A percentile compares a stretch with the other conserved stretches of the same genome.
Conservation (phyloP, 1,139 yeast genomes). For the Pneumocystis murina region DNA sequence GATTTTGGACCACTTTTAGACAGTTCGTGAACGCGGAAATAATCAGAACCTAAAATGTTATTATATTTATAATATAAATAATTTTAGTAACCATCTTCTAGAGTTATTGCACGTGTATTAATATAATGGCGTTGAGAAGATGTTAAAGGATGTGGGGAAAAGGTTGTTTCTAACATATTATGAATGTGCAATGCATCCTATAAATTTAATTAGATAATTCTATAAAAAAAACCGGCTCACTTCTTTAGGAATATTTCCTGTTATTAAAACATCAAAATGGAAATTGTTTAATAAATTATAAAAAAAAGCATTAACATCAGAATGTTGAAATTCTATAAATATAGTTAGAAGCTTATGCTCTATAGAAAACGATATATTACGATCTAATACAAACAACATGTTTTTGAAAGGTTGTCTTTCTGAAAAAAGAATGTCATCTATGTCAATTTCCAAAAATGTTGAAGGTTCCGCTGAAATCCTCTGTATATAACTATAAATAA, state of each 20-base stretch:
- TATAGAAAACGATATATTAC: background rate
- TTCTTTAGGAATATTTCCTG: background rate
- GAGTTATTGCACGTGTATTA: background rate
- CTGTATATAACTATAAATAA: no score
- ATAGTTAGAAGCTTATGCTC: background rate
- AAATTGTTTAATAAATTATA: background rate
- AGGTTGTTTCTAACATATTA: background rate
- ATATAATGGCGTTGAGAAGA: background rate
- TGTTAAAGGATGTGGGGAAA: background rate
- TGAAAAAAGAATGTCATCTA: background rate
- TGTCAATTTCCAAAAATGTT: background rate
- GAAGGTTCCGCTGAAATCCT: no score
- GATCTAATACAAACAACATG: background rate
- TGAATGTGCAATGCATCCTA: background rate
- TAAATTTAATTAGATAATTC: background rate
- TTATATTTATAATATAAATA: background rate
- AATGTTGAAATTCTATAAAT: background rate
- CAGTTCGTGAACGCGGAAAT: slow-evolving; percentile 30
- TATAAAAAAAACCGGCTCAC: background rate
- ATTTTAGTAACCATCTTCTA: background rate
- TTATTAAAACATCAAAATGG: background rate
- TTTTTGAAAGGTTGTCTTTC: background rate
- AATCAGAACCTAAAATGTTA: background rate
- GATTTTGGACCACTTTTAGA: slow-evolving; percentile 62
- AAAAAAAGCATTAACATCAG: background rate